Percentiles rank a stretch among this genome's conserved stretches.
Evolutionary conservation across 2,329 filamentous ascomycete species (phyloP).

Genomic region (Fusarium nisikadoi): DNA sequence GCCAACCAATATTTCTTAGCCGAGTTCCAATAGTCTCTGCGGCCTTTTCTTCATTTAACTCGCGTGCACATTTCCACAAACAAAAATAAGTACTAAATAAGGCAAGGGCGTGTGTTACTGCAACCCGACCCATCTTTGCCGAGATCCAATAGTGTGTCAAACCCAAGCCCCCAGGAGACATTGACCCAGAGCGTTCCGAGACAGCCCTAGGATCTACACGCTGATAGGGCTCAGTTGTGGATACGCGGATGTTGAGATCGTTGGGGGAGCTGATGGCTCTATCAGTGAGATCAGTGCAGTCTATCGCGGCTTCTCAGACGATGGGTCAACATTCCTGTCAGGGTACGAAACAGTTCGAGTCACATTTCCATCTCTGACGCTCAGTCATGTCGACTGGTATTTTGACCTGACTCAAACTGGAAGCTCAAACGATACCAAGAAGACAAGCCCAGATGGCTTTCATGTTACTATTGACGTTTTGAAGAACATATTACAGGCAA

Average conservation of each 20-base stretch:
- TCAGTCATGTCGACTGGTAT: conserved; percentile 48
- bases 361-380: neutral
- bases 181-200: neutral
- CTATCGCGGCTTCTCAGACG: conserved; percentile 10
- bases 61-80: too few relatives aligned
- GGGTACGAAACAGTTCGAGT: conserved; percentile 14
- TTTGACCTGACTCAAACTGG: conserved; percentile 53
- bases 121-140: too few relatives aligned
- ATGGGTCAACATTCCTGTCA: neutral
- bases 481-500: conserved; percentile 16
- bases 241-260: neutral
- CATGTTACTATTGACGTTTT: conserved; percentile 13
- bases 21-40: too few relatives aligned
- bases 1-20: too few relatives aligned
- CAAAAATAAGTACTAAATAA: too few relatives aligned
- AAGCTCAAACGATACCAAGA: conserved; percentile 47
- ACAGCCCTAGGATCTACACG: too few relatives aligned
- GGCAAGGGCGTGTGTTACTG: too few relatives aligned
- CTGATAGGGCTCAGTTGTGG: neutral
- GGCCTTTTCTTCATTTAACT: too few relatives aligned
- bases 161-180: neutral
- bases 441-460: conserved; percentile 42
- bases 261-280: neutral
- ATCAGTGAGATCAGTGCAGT: neutral
- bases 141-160: too few relatives aligned